Conservation (phyloP, 2,329 filamentous ascomycete genomes). For the Alternaria postmessia region DNA sequence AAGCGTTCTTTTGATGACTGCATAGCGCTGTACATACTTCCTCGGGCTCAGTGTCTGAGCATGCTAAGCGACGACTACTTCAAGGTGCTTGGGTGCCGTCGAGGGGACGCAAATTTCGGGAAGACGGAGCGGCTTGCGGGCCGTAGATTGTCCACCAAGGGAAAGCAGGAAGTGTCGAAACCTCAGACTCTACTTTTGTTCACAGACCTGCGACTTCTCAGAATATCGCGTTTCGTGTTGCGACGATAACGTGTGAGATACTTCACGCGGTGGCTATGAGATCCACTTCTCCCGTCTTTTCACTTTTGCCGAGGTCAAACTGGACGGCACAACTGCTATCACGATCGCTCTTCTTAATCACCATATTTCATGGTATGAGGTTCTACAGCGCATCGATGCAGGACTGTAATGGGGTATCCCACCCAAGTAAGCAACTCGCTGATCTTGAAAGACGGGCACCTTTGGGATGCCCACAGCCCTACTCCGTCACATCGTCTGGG, state of each 20-base stretch:
- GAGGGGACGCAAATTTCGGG: slow-evolving; percentile 2
- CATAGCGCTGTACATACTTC: neutral
- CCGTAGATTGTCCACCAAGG: neutral
- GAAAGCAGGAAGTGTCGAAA: neutral
- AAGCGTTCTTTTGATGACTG: slow-evolving; percentile 4
- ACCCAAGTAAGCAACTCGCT: neutral
- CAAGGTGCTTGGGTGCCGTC: neutral
- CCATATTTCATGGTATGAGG: neutral
- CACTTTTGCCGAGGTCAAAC: slow-evolving; percentile 13
- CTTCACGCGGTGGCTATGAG: neutral
- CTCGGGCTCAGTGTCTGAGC: neutral
- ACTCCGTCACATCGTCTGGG: neutral
- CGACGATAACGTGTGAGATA: neutral
- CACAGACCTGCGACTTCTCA: neutral
- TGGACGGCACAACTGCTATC: neutral
- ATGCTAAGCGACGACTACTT: slow-evolving; percentile 2
- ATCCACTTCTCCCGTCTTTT: neutral
- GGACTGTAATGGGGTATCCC: neutral
- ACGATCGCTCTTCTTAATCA: neutral
- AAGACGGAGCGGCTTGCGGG: slow-evolving; percentile 20
- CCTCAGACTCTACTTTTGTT: neutral
- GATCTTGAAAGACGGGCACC: neutral
- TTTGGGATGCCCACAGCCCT: neutral
- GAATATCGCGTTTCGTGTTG: neutral
- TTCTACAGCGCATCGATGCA: neutral